A percentile compares a stretch with the other conserved stretches of the same genome.
phyloP scores from a whole-genome alignment of 2,329 filamentous ascomycete genomes.

The Metarhizium sp. region DNA sequence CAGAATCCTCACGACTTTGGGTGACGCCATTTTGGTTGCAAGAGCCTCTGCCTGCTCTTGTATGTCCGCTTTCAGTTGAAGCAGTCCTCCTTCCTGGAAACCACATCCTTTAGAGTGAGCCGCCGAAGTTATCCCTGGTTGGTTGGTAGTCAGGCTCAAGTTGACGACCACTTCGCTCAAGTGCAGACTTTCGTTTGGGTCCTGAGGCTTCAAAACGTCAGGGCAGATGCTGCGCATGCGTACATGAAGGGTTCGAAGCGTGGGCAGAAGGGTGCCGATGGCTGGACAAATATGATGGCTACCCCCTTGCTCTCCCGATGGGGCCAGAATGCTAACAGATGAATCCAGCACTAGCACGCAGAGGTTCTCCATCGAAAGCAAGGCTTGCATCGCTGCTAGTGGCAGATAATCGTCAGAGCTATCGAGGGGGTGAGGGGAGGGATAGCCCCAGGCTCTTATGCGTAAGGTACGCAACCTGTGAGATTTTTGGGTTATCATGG shows the following conservation, averaged over 20 bases:
- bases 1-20: slow-evolving; percentile 10
- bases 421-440: neutral
- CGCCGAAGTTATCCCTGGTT: slow-evolving; percentile 7
- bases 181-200: slow-evolving; percentile 2
- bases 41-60: slow-evolving; percentile 10
- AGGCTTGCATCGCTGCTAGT: slow-evolving; percentile 7
- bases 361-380: slow-evolving; percentile 10
- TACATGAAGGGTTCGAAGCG: slow-evolving; percentile 10
- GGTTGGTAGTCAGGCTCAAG: slow-evolving; percentile 5
- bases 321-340: neutral
- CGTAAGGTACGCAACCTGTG: slow-evolving; percentile 6
- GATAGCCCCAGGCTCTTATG: slow-evolving; percentile 3
- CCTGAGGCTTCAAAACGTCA: slow-evolving; percentile 9
- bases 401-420: slow-evolving; percentile 8
- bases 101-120: slow-evolving; percentile 10
- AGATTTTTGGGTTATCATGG: slow-evolving; percentile 4
- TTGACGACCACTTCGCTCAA: slow-evolving; percentile 9
- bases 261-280: slow-evolving; percentile 9
- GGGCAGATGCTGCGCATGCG: slow-evolving; percentile 12
- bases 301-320: neutral
- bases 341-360: slow-evolving; percentile 10
- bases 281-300: slow-evolving; percentile 9
- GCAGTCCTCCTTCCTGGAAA: neutral
- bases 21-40: slow-evolving; percentile 6
- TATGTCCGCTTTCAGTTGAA: slow-evolving; percentile 10